phyloP scores from a whole-genome alignment of 129 eudicot genomes.

The Lactuca saligna region DNA sequence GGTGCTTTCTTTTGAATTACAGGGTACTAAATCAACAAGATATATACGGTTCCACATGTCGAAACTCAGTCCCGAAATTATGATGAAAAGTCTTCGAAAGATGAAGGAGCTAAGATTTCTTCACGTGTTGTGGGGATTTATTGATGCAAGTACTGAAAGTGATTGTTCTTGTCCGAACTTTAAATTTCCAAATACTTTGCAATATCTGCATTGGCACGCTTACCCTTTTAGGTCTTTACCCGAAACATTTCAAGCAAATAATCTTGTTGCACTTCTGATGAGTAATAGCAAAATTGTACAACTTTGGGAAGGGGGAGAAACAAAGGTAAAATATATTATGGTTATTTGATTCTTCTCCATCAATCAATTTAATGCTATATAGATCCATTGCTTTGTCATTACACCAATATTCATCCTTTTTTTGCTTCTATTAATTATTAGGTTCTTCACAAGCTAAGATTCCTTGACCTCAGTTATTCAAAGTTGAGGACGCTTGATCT shows the following conservation, averaged over 20 bases:
- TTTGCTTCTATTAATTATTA: not conserved
- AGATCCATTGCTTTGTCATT: not conserved
- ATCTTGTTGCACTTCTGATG: slow-evolving; percentile 24
- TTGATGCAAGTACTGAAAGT: no score
- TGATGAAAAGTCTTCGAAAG: not conserved
- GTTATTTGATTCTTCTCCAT: no score
- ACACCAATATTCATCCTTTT: not conserved
- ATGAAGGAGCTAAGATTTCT: not conserved
- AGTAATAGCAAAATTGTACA: not conserved
- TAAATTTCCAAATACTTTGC: not conserved
- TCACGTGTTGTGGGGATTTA: no score
- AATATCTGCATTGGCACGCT: slow-evolving; percentile 11
- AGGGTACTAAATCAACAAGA: no score
- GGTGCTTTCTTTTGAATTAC: not conserved
- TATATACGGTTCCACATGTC: not conserved
- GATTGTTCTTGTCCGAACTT: no score
- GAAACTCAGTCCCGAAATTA: not conserved
- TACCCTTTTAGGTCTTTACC: slow-evolving; percentile 11
- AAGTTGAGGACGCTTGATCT: no score
- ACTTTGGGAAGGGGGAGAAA: slow-evolving; percentile 13
- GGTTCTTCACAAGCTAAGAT: not conserved
- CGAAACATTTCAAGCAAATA: no score
- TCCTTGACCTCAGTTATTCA: not conserved
- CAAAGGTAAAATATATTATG: no score
- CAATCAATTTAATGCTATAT: not conserved